Conservation (phyloP, 495 filamentous ascomycete species). For the Neurospora sp. region DNA sequence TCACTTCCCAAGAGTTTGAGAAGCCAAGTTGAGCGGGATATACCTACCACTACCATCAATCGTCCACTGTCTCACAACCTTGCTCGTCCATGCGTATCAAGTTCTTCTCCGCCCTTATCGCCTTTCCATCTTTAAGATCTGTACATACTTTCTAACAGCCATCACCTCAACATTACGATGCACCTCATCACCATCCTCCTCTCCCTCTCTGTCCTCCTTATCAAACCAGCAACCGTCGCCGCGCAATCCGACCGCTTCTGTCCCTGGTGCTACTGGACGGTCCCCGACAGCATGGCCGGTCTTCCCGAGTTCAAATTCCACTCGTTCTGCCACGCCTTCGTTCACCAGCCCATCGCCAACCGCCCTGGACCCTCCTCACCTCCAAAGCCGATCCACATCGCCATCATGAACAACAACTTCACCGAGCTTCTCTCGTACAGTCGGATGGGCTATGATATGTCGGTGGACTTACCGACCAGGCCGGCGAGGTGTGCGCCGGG, state of each 20-base stretch:
- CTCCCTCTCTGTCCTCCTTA: not conserved
- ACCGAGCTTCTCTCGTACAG: not conserved
- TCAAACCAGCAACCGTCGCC: not conserved
- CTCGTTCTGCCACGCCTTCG: not conserved
- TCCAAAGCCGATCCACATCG: not conserved
- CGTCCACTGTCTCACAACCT: not conserved
- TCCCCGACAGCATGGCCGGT: not conserved
- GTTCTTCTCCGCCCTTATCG: not conserved
- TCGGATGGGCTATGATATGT: not conserved
- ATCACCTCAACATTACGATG: not conserved
- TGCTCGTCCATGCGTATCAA: not conserved
- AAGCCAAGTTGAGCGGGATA: not conserved
- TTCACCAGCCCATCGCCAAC: not conserved
- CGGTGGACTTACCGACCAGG: not conserved
- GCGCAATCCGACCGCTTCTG: not conserved
- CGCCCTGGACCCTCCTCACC: not conserved
- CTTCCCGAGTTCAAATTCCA: not conserved
- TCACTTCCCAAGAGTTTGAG: too few species aligned
- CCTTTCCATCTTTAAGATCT: not conserved
- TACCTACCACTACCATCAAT: not conserved
- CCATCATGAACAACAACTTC: not conserved
- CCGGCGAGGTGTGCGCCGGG: not conserved
- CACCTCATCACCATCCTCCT: not conserved
- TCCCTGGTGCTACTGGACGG: not conserved
- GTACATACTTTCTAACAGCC: not conserved